Evolutionary conservation across 2,329 filamentous ascomycete species (phyloP), one percentile per base, ranked within the genome.

Genomic region (Zymoseptoria ardabiliae): DNA sequence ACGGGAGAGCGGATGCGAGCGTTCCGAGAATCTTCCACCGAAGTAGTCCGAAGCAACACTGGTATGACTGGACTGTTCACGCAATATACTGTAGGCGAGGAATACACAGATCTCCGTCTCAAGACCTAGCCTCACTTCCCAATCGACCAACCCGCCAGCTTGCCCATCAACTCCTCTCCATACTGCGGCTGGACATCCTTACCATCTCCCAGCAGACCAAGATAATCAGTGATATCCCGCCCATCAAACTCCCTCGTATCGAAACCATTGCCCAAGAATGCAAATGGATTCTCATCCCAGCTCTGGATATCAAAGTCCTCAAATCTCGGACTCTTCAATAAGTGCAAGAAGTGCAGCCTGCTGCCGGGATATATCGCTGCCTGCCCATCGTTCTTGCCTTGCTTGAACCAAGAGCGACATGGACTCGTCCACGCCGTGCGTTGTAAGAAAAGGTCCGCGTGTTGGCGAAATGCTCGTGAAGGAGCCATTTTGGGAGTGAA

Each of bases 211-310:
- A 76, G 58, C 53, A 62, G 64, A 0, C 76, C 77, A 50, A 79
- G 60, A 69, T 79, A 79, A 64, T 76, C 71, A 48, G 76, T 78
- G 21, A 78, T 73, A 67, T 79, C 77, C 57, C 76, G 71, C n/a
- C 76, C 77, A 68, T 79, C 76, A 66, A 72, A 72, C 68, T 79
- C 77, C 55, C 77, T 67, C n/a, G 69, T 67, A 61, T 75, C 71
- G 58, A 79, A 79, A 1, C 77, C 62, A 66, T 76, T 77, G 1
- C 76, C 76, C 66, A 78, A 59, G 54, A 75, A 78, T 1, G 72
- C 70, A 65, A 75, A 78, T 52, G 68, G 57, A 62, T 77, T 77
- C 20, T 68, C 66, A 60, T 73, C 70, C 68, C 72, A 72, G 58
- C 75, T 73, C 60, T 72, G 70, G 45, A 77, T 75, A 41, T 76